A percentile compares a stretch with the other conserved stretches of the same genome.
Evolutionary conservation across 208 protist species (phyloP).

Genomic region (Crithidia mellificae): DNA sequence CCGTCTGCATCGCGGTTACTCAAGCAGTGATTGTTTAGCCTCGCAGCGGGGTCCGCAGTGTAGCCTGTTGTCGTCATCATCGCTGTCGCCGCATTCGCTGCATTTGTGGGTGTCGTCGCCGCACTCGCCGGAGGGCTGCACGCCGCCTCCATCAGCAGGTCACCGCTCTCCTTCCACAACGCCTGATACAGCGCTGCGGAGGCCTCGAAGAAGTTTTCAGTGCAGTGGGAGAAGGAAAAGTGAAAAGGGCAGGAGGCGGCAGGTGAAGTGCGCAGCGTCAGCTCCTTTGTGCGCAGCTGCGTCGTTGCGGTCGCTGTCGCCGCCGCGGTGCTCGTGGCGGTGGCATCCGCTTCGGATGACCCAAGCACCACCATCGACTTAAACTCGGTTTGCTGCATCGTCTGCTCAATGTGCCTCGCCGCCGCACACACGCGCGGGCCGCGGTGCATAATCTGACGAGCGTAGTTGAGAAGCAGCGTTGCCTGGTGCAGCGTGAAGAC

Average conservation of each 20-base stretch:
- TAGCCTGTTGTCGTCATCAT: background rate
- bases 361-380: slow-evolving; percentile 18
- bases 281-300: slow-evolving; percentile 27
- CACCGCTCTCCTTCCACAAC: background rate
- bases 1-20: too few species aligned
- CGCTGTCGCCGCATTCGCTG: background rate
- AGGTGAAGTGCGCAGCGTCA: slow-evolving; percentile 24
- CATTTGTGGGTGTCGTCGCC: too few species aligned
- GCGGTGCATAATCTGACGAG: slow-evolving; percentile 21
- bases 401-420: slow-evolving; percentile 23
- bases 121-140: too few species aligned
- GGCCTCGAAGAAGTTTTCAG: slow-evolving; percentile 23
- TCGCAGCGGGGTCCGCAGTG: too few species aligned
- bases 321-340: background rate
- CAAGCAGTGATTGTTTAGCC: too few species aligned
- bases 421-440: slow-evolving; percentile 11
- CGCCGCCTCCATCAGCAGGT: background rate
- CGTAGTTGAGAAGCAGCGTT: slow-evolving; percentile 27
- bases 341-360: slow-evolving; percentile 2
- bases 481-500: slow-evolving; percentile 32
- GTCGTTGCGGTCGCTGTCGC: background rate
- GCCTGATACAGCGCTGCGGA: slow-evolving; percentile 11
- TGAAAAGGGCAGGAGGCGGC: slow-evolving; percentile 30
- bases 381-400: slow-evolving; percentile 19
- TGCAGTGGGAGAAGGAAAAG: slow-evolving; percentile 30